Percentiles rank a stretch among this genome's conserved stretches.
These are phyloP conservation scores for Trypanosoma congolense DNA, from an alignment of 208 protist species.

Conservation along the genomic window DNA sequence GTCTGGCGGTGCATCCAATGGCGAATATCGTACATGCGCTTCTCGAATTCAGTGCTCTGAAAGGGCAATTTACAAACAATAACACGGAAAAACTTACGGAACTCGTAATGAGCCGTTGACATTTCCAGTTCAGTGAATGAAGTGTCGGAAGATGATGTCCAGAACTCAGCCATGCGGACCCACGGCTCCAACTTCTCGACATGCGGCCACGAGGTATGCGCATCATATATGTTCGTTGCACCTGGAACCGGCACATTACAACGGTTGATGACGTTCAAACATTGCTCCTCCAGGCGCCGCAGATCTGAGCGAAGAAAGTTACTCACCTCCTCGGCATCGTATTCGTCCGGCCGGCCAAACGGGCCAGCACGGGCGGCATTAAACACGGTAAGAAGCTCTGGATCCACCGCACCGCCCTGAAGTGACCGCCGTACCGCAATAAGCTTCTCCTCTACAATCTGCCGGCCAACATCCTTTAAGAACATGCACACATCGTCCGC, in stretches of 20 bases:
- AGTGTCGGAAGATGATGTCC: conserved; percentile 82
- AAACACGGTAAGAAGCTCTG: conserved; percentile 56
- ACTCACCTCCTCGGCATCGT: conserved; percentile 72
- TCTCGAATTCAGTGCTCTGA: conserved; percentile 86
- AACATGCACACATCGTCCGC: conserved; percentile 86
- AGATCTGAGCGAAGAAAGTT: conserved; percentile 77
- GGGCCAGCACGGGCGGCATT: conserved; percentile 44
- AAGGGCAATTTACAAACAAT: conserved; percentile 86
- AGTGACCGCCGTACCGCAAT: conserved; percentile 52
- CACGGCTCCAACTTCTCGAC: conserved; percentile 85
- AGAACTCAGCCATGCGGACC: conserved; percentile 84
- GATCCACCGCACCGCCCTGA: conserved; percentile 41
- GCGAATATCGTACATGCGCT: conserved; percentile 83
- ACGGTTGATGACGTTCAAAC: conserved; percentile 68
- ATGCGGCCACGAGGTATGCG: conserved; percentile 78
- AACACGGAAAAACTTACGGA: conserved; percentile 84
- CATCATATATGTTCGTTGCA: conserved; percentile 74
- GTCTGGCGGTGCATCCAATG: conserved; percentile 88
- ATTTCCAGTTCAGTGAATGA: conserved; percentile 85
- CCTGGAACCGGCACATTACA: conserved; percentile 78
- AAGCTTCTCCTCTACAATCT: conserved; percentile 77
- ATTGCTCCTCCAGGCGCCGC: conserved; percentile 74
- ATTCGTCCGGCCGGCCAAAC: conserved; percentile 61
- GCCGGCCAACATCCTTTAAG: conserved; percentile 71
- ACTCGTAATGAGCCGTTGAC: conserved; percentile 88